phyloP scores from a whole-genome alignment of 352 stramenopile genomes.

The Phytopythium montanum region DNA sequence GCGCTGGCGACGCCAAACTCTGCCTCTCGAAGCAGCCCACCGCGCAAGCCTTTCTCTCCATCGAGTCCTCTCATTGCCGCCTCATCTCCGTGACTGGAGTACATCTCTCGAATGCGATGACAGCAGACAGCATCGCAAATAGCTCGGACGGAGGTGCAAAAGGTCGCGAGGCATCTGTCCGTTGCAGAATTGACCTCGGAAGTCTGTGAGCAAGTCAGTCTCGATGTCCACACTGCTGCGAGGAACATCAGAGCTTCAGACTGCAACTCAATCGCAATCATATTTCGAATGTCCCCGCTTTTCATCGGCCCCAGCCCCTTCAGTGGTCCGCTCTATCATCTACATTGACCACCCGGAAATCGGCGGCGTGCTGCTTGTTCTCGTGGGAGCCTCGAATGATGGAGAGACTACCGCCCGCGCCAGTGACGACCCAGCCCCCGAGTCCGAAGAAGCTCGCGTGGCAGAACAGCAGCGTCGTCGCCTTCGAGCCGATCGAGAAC shows the following conservation, averaged over 20 bases:
- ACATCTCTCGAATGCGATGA: neutral
- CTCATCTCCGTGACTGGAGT: neutral
- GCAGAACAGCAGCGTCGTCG: constrained; percentile 54
- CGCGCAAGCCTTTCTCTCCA: neutral
- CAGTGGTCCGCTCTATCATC: constrained; percentile 20
- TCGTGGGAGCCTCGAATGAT: constrained; percentile 57
- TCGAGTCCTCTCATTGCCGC: neutral
- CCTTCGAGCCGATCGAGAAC: constrained; percentile 55
- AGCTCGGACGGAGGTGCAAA: neutral
- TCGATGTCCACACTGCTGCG: neutral
- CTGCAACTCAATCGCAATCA: too few relatives aligned
- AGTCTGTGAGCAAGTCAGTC: neutral
- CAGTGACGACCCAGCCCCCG: constrained; percentile 51
- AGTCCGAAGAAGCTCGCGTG: constrained; percentile 71
- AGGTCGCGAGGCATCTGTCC: neutral
- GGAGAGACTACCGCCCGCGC: constrained; percentile 26
- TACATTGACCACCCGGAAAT: constrained; percentile 58
- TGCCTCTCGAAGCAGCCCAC: constrained; percentile 19
- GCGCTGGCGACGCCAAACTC: constrained; percentile 34
- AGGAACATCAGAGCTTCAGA: neutral
- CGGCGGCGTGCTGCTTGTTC: constrained; percentile 55
- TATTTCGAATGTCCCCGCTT: neutral
- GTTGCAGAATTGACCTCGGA: neutral
- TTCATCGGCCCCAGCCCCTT: neutral
- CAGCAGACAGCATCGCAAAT: neutral